phyloP scores from a whole-genome alignment of 2,329 filamentous ascomycete genomes.

The Aureobasidium musti region DNA sequence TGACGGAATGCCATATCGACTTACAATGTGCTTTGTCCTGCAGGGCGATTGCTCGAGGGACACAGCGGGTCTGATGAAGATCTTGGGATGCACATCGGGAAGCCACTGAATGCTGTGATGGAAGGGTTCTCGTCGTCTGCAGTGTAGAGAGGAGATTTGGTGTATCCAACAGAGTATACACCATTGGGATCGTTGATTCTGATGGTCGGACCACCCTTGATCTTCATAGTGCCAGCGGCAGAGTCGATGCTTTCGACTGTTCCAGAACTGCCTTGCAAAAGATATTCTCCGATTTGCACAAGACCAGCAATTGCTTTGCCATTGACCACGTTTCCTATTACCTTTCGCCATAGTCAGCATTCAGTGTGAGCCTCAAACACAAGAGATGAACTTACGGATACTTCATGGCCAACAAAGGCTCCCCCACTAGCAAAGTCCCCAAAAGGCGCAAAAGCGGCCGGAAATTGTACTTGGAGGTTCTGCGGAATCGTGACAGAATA shows the following conservation, averaged over 20 bases:
- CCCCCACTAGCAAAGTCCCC: constrained; percentile 36
- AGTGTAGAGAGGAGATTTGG: constrained; percentile 47
- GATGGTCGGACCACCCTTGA: constrained; percentile 42
- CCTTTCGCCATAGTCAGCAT: constrained; percentile 34
- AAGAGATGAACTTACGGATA: constrained; percentile 32
- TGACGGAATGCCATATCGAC: not conserved
- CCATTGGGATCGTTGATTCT: constrained; percentile 35
- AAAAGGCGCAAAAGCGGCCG: constrained; percentile 51
- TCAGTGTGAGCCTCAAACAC: not conserved
- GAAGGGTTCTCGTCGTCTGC: constrained; percentile 53
- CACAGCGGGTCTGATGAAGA: constrained; percentile 44
- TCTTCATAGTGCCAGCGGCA: constrained; percentile 42
- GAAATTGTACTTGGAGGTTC: constrained; percentile 55
- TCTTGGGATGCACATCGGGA: constrained; percentile 56
- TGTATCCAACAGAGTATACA: constrained; percentile 38
- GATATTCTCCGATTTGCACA: constrained; percentile 44
- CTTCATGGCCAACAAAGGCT: constrained; percentile 35
- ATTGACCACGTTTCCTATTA: constrained; percentile 46
- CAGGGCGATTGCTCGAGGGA: constrained; percentile 43
- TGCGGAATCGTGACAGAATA: constrained; percentile 52
- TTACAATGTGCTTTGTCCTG: constrained; percentile 38
- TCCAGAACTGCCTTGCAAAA: constrained; percentile 43
- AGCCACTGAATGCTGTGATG: constrained; percentile 46
- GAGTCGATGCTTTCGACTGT: constrained; percentile 42
- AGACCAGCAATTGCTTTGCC: constrained; percentile 45